Evolutionary conservation across 805 yeast genomes (phyloP), one percentile per base, ranked within the genome.

Genomic region (Metschnikowia chrysomelidarum): DNA sequence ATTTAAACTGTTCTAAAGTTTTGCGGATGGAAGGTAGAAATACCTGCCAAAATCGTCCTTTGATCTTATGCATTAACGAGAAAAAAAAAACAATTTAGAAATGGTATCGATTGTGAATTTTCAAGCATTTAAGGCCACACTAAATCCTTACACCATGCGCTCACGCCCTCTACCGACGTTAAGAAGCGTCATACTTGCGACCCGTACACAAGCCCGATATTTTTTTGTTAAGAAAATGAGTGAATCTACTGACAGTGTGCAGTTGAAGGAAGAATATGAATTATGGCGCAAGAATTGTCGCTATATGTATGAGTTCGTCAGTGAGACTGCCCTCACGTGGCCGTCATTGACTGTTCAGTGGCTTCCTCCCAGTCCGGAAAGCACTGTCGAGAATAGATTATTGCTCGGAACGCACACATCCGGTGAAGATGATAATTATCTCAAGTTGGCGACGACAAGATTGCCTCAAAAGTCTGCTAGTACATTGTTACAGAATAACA

Each of bases 251-350:
- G 35, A 40, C 16, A 49, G 32, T 12, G 19, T 30, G 14, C 39
- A 76, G 10, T 71, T 76, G 34, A 63, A 75, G 41, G 80, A 76
- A 46, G 94, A 85, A 54, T 84, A 85, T 53, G 78, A 81, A 41
- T 57, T 84, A 43, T 85, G 95, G 95, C 71, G 86, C 41, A 77
- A 83, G 51, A 85, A 83, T 51, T 84, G 89, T 46, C 81, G 85
- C 9, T 78, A 71, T 48, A 83, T 85, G 93, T 85, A 85, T 47
- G 88, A 84, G 49, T 84, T 81, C 54, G 87, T 85, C 20, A 77
- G 83, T 31, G 93, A 85, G 52, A 82, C 91, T 0, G 86, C 83
- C 2, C 61, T 85, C 28, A 75, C 80, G 9, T 85, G 94, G 94
- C 94, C 95, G 2, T 80, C 89, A 2, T 64, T 85, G 32, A 80